These are phyloP conservation scores for Tolypocladium amazonense DNA, from an alignment of 2,329 filamentous ascomycete genomes.

Conservation along the genomic window DNA sequence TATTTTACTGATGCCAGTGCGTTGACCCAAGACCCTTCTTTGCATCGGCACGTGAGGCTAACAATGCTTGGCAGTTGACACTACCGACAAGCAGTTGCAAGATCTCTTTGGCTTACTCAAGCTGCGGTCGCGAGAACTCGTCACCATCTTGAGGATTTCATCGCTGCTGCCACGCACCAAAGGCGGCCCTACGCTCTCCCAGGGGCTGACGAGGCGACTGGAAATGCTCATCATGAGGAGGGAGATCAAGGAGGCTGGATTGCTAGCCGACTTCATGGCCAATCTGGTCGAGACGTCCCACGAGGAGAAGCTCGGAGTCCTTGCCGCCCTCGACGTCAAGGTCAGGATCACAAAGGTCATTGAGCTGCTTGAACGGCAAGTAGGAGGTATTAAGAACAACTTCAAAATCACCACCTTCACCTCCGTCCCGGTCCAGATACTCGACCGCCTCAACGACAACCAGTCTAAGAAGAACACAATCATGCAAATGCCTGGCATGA, in stretches of 20 bases:
- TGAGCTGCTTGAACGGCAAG: constrained; percentile 72
- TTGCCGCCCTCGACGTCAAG: constrained; percentile 71
- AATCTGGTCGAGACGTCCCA: constrained; percentile 81
- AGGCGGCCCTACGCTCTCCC: constrained; percentile 57
- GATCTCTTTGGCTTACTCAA: constrained; percentile 73
- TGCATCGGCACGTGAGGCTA: neutral
- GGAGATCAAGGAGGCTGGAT: constrained; percentile 69
- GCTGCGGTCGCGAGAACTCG: constrained; percentile 72
- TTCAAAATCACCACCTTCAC: constrained; percentile 75
- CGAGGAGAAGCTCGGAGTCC: constrained; percentile 81
- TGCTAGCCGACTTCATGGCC: constrained; percentile 91
- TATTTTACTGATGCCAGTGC: constrained; percentile 60
- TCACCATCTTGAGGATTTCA: constrained; percentile 74
- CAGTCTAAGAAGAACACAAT: constrained; percentile 22
- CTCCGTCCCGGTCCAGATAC: constrained; percentile 51
- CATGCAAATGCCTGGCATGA: constrained; percentile 28
- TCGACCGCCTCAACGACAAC: constrained; percentile 38
- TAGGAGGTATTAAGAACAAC: constrained; percentile 74
- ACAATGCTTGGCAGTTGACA: constrained; percentile 12
- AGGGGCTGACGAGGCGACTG: constrained; percentile 74
- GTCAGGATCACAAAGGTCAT: constrained; percentile 72
- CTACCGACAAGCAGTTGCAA: constrained; percentile 49
- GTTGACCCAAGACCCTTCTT: constrained; percentile 9
- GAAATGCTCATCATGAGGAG: constrained; percentile 82
- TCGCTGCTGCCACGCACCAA: constrained; percentile 68